A percentile compares a stretch with the other conserved stretches of the same genome.
Evolutionary conservation across 176 grass and related monocot genomes (phyloP).

Genomic region (barley (Hordeum vulgare)): MorexV3_pseudomolecules_assembly NC_058520.1:562463454-562463953

Average conservation of each 20-base stretch:
- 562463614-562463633: neutral
- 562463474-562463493: neutral
- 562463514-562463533: neutral
- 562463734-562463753: neutral
- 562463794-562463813: too few relatives aligned
- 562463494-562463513: neutral
- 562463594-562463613: neutral
- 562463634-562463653: neutral
- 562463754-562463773: neutral
- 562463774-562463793: neutral
- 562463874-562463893: too few relatives aligned
- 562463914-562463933: too few relatives aligned
- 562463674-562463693: neutral
- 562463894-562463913: too few relatives aligned
- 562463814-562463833: too few relatives aligned
- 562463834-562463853: too few relatives aligned
- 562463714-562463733: neutral
- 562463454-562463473: neutral
- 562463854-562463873: too few relatives aligned
- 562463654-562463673: neutral
- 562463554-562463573: neutral
- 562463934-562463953: too few relatives aligned
- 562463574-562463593: neutral
- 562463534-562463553: neutral
- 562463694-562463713: neutral